These are phyloP conservation scores for Paramecium pentaurelia DNA, from an alignment of 73 alveolate genomes.

Conservation along the genomic window DNA sequence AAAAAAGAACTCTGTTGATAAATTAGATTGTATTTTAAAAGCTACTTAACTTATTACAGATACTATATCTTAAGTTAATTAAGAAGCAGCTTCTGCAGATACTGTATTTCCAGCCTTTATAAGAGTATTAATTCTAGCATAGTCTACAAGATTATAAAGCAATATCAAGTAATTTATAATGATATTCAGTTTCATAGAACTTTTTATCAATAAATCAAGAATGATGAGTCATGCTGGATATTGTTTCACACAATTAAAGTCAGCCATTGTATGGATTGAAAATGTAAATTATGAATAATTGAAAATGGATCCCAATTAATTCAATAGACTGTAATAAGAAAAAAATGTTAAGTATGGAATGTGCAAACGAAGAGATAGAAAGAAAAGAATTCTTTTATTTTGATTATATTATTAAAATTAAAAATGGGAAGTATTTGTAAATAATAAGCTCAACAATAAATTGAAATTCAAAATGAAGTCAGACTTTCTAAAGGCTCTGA, in stretches of 20 bases:
- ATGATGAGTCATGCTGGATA: neutral
- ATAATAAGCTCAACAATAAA: neutral
- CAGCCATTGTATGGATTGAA: neutral
- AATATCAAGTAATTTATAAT: neutral
- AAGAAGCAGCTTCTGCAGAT: slow-evolving; percentile 3
- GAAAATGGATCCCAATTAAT: neutral
- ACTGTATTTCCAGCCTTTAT: neutral
- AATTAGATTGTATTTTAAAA: neutral
- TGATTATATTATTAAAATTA: neutral
- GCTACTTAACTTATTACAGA: neutral
- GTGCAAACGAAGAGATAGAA: neutral
- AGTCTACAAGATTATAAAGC: neutral
- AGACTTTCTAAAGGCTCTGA: neutral
- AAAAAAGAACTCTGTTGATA: neutral
- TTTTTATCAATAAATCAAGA: neutral
- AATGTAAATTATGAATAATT: neutral
- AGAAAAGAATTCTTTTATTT: neutral
- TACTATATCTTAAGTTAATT: neutral
- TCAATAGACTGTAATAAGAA: neutral
- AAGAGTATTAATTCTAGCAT: neutral
- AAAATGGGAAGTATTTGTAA: slow-evolving; percentile 48
- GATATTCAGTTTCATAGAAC: neutral
- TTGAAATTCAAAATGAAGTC: slow-evolving; percentile 1
- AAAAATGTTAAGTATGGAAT: neutral
- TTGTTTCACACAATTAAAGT: neutral